A percentile compares a stretch with the other conserved stretches of the same genome.
phyloP scores from a whole-genome alignment of 345 rosid genomes.

The Euphorbia lathyris region DNA sequence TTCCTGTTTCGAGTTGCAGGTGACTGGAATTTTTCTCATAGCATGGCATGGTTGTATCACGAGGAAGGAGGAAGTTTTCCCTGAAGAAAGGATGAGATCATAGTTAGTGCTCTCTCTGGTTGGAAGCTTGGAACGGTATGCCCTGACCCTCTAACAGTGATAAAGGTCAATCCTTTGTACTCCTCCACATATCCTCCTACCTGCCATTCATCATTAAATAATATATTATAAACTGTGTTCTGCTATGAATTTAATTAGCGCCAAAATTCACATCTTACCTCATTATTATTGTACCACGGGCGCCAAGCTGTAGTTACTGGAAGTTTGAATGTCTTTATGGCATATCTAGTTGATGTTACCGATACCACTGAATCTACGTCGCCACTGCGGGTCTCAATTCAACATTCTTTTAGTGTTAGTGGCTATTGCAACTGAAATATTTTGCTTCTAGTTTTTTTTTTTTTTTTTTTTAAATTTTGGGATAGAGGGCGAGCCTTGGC shows the following conservation, averaged over 20 bases:
- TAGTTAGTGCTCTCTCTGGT: slow-evolving; percentile 38
- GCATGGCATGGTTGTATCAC: neutral
- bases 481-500: too few relatives aligned
- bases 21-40: slow-evolving; percentile 3
- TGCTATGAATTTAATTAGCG: neutral
- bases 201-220: slow-evolving; percentile 23
- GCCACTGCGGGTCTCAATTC: slow-evolving; percentile 36
- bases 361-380: slow-evolving; percentile 41
- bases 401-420: neutral
- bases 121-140: slow-evolving; percentile 51
- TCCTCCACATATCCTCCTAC: slow-evolving; percentile 50
- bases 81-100: slow-evolving; percentile 43
- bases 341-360: slow-evolving; percentile 41
- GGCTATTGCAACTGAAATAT: neutral
- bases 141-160: slow-evolving; percentile 46
- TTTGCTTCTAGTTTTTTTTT: neutral
- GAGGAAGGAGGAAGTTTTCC: slow-evolving; percentile 35
- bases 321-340: slow-evolving; percentile 33
- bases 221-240: neutral
- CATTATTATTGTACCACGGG: slow-evolving; percentile 37
- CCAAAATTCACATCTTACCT: slow-evolving; percentile 27
- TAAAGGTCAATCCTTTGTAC: slow-evolving; percentile 34
- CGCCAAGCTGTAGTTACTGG: slow-evolving; percentile 35
- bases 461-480: too few relatives aligned
- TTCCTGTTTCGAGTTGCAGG: neutral